Evolutionary conservation across 495 filamentous ascomycete genomes (phyloP), one percentile per base, ranked within the genome.

Genomic region (Choiromyces venosus): DNA sequence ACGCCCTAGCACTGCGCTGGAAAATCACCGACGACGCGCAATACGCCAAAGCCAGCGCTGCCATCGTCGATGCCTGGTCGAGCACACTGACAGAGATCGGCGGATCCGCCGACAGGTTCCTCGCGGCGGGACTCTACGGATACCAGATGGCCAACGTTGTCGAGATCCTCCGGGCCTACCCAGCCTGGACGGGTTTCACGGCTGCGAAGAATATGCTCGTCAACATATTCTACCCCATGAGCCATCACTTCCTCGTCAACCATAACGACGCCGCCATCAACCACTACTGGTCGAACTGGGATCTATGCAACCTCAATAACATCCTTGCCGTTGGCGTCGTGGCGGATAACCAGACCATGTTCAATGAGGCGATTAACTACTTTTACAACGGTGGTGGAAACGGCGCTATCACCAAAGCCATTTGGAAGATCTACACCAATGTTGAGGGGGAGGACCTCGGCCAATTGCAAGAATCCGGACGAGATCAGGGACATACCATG

Each of bases 201-300:
- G 72, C 77, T 12, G 76, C 81, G 10, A 71, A 71, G 36, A 74
- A 68, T 14, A 82, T 84, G 81, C 69, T 85, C 68, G 68, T 67
- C 1, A 74, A 78, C 33, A 76, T 84, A 4, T 85, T 85, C 70
- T 80, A 78, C 56, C 74, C 82, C 1, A 78, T 83, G 76, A 85
- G 83, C 65, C 76, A 74, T 18, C 64, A 79, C 33, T 85, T 83
- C 67, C 65, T 83, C 4, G 66, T 76, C 12, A 72, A 80, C 25
- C 83, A 86, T 65, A 82, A 83, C 65, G 77, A 64, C 16, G 79
- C 79, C 29, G 76, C 74, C n/a, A 70, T 81, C 36, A 76, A 83
- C 65, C 83, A 84, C 64, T 85, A 83, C 75, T 86, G 79, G 72
- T 84, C 84, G 16, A 86, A 86, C 67, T 86, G 85, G 74, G 85